Base-by-base conservation (phyloP, 352 stramenopile species). In the Thraustochytrium striatum region DNA sequence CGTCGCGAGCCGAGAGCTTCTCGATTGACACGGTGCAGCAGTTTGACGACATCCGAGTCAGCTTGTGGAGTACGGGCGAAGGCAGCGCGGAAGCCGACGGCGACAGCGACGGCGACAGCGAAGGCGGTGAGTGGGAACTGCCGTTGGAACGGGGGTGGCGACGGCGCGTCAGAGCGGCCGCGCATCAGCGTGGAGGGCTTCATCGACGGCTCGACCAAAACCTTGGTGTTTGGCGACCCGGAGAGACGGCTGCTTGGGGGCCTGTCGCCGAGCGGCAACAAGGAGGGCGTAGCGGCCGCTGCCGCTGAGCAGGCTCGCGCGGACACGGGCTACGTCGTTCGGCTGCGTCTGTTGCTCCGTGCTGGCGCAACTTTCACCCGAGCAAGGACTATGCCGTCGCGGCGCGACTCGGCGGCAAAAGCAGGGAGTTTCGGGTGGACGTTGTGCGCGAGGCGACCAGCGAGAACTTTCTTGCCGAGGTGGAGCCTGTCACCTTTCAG, bases 161-260 rank as follows among this genome's bases (percentile, higher is more conserved):
- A n/a, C n/a, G n/a, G n/a, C n/a, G n/a, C n/a, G n/a, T n/a, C n/a
- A n/a, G n/a, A n/a, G n/a, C n/a, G n/a, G n/a, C n/a, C n/a, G n/a
- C n/a, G n/a, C n/a, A n/a, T n/a, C n/a, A 61, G 41, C 5, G 65
- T 75, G 32, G 65, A 75, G 25, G 65, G 65, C 8, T 75, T 62
- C 30, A 75, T 75, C 16, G 65, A 75, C 41, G 65, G 61, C 11
- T 55, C 30, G 33, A 75, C 21, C 32, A 58, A 61, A 32, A 75
- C 65, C 7, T 3, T 75, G 0, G 39, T 11, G 30, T 75, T 75
- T 61, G 41, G 65, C 30, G 19, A 55, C 47, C 16, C 16, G 47
- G 25, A 55, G 25, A 55, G n/a, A n/a, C n/a, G n/a, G n/a, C n/a
- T n/a, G n/a, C n/a, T n/a, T n/a, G n/a, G n/a, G n/a, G n/a, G n/a